Evolutionary conservation across 257 asterid genomes (phyloP).

Genomic region (Lantana camara): DNA sequence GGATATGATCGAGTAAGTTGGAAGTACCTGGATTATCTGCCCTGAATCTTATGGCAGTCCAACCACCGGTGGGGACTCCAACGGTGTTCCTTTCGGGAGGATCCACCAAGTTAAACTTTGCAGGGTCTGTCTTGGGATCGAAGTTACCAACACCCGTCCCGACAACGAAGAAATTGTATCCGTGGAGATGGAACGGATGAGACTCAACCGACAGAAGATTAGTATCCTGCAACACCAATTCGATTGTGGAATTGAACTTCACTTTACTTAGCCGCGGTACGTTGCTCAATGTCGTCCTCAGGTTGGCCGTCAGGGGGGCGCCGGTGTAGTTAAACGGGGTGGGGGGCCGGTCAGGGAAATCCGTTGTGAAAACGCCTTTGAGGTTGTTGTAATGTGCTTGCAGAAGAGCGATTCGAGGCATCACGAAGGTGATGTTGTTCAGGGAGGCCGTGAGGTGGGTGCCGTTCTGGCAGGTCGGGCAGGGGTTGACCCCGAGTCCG

Average conservation of each 20-base stretch:
- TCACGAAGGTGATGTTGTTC: slow-evolving; percentile 58
- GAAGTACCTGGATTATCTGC: slow-evolving; percentile 81
- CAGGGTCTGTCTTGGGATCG: slow-evolving; percentile 50
- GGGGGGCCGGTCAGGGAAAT: slow-evolving; percentile 60
- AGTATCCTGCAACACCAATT: slow-evolving; percentile 69
- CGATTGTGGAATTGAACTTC: slow-evolving; percentile 65
- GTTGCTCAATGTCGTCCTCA: slow-evolving; percentile 34
- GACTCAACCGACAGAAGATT: slow-evolving; percentile 63
- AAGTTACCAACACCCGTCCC: slow-evolving; percentile 76
- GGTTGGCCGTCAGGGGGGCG: slow-evolving; percentile 77
- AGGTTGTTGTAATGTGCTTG: slow-evolving; percentile 50
- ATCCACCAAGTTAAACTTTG: slow-evolving; percentile 58
- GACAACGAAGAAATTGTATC: slow-evolving; percentile 73
- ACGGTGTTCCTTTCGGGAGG: slow-evolving; percentile 81
- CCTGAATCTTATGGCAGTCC: slow-evolving; percentile 80
- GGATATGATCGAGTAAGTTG: too few species aligned
- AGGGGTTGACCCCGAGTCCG: slow-evolving; percentile 54
- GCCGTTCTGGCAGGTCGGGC: slow-evolving; percentile 48
- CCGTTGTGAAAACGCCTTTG: slow-evolving; percentile 41
- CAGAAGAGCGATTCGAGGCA: slow-evolving; percentile 51
- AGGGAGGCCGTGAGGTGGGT: slow-evolving; percentile 49
- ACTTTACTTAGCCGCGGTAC: slow-evolving; percentile 53
- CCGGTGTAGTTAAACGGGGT: slow-evolving; percentile 58
- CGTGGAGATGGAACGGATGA: slow-evolving; percentile 88
- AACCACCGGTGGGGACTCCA: slow-evolving; percentile 84